Evolutionary conservation across 1,139 yeast species (phyloP).

Genomic region (Meyerozyma guilliermondii): DNA sequence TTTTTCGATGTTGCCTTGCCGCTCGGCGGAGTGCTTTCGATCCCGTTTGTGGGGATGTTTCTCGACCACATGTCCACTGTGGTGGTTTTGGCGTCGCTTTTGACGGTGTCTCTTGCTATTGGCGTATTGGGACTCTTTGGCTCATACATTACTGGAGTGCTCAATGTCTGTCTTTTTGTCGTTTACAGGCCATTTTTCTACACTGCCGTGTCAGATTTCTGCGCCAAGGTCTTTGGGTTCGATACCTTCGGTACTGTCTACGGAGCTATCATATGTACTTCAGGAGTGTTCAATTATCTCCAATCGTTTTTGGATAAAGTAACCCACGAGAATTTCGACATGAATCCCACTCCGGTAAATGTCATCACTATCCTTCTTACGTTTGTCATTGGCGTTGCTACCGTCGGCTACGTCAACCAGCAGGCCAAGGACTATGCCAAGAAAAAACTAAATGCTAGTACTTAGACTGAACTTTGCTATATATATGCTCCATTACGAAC

Average conservation of each 20-base stretch:
- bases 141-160: constrained; percentile 23
- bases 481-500: not conserved
- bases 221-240: constrained; percentile 91
- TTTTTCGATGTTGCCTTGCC: constrained; percentile 44
- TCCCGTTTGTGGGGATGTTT: constrained; percentile 39
- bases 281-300: constrained; percentile 71
- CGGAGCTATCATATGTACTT: constrained; percentile 75
- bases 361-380: constrained; percentile 23
- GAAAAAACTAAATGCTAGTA: constrained; percentile 8
- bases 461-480: too few species aligned
- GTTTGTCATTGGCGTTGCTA: constrained; percentile 24
- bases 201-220: constrained; percentile 85
- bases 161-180: constrained; percentile 46
- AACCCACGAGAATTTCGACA: constrained; percentile 61
- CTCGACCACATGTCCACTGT: constrained; percentile 36
- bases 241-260: constrained; percentile 90
- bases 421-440: constrained; percentile 22
- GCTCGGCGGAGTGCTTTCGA: constrained; percentile 38
- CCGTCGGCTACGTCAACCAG: constrained; percentile 24
- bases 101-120: constrained; percentile 27
- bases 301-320: constrained; percentile 65
- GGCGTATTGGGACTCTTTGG: constrained; percentile 36
- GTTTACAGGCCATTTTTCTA: constrained; percentile 87
- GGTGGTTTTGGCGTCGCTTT: constrained; percentile 24
- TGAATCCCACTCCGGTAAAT: constrained; percentile 74